Base-by-base conservation (phyloP, 805 yeast genomes). In the Saccharomycopsis javanensis region DNA sequence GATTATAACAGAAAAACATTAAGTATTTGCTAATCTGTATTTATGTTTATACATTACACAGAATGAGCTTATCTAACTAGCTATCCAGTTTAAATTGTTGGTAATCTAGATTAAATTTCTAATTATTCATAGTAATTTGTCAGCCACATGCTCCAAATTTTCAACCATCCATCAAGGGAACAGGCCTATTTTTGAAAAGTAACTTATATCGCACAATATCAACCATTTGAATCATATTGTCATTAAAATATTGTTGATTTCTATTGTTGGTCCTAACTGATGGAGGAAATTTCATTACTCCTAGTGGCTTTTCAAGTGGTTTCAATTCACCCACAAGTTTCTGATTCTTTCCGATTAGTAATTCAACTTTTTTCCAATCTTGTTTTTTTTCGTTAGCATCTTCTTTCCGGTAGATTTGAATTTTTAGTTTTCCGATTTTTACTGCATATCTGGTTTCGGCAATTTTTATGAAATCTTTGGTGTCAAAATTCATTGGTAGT, bases 331-430 rank as follows among this genome's bases (percentile, higher is more conserved):
- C 95, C 23, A 85, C 61, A 27, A 87, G 68, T 60, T 92, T 72
- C 66, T 87, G 95, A 4, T 87, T 80, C 27, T 78, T 82, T 1
- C 91, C 88, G 8, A 87, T 76, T 59, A 72, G 81, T 54, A 87
- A 66, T 6, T 60, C 62, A 4, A 57, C 34, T 30, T 55, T 55
- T 10, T 38, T 51, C 11, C 42, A 28, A 15, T 50, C 33, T 5
- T 23, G 42, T 15, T 35, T 25, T 18, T 11, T 23, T 15, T 10
- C 11, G 7, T 20, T 20, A 20, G n/a, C 48, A 20, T 18, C 13
- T 20, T 20, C 48, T n/a, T n/a, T n/a, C n/a, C n/a, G n/a, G 13
- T 20, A 42, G n/a, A 27, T 13, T 13, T 56, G 34, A 18, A 28
- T 25, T 16, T 42, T 50, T 13, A 59, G 31, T 18, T 33, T 31